These are phyloP conservation scores for Apiospora arundinis DNA, from an alignment of 2,329 filamentous ascomycete genomes.

Conservation along the genomic window DNA sequence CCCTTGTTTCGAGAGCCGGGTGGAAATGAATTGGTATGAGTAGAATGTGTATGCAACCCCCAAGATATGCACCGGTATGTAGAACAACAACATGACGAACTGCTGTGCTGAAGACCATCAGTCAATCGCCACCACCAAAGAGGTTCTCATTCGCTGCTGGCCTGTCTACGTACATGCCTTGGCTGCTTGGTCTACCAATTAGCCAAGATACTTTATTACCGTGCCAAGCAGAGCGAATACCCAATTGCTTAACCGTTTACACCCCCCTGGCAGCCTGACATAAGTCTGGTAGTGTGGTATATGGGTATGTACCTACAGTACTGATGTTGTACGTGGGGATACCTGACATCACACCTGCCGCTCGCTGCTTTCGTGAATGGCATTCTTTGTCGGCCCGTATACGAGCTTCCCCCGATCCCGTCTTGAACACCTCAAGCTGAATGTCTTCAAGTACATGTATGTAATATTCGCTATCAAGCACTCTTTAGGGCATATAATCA, in stretches of 20 bases:
- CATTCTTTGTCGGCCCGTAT: neutral
- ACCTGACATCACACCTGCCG: constrained; percentile 5
- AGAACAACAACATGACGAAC: neutral
- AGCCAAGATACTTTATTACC: neutral
- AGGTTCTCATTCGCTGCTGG: neutral
- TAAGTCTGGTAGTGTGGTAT: no score
- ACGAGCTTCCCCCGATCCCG: neutral
- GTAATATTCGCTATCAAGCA: neutral
- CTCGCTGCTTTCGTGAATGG: constrained; percentile 1
- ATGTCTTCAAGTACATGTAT: no score
- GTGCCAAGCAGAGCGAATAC: neutral
- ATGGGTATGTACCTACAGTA: neutral
- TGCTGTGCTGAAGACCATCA: no score
- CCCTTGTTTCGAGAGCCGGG: constrained; percentile 8
- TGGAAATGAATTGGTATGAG: neutral
- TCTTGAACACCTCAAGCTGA: neutral
- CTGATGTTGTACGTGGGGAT: neutral
- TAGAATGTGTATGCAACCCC: neutral
- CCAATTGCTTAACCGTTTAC: neutral
- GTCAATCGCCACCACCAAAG: neutral
- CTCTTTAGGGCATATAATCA: neutral
- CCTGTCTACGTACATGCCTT: neutral
- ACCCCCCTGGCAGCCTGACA: neutral
- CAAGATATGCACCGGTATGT: no score
- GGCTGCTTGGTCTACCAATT: neutral